phyloP scores from a whole-genome alignment of 2,329 filamentous ascomycete species.

The Exophiala spinifera region DNA sequence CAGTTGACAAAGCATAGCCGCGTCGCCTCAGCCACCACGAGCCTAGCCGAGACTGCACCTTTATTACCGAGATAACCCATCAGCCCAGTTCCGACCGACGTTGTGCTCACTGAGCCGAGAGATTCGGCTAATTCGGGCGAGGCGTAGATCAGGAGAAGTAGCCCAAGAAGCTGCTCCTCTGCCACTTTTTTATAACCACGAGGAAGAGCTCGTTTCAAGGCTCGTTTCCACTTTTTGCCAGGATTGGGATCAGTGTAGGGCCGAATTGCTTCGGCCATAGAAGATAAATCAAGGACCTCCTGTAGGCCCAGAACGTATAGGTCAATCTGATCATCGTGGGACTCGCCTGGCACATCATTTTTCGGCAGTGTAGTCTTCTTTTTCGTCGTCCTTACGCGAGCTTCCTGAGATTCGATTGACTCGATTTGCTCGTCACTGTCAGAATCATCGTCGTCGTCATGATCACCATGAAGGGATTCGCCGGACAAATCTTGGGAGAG shows the following conservation, averaged over 20 bases:
- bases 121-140: slow-evolving; percentile 71
- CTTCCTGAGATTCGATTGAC: slow-evolving; percentile 48
- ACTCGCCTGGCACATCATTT: slow-evolving; percentile 46
- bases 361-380: slow-evolving; percentile 45
- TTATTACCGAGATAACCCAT: slow-evolving; percentile 97
- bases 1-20: slow-evolving; percentile 86
- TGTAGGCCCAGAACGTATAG: slow-evolving; percentile 89
- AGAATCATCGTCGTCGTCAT: slow-evolving; percentile 23
- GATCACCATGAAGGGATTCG: slow-evolving; percentile 40
- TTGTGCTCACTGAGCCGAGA: slow-evolving; percentile 77
- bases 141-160: slow-evolving; percentile 81
- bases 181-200: slow-evolving; percentile 71
- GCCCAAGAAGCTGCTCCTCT: slow-evolving; percentile 79
- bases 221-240: slow-evolving; percentile 75
- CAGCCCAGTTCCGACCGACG: slow-evolving; percentile 80
- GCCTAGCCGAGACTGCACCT: slow-evolving; percentile 75
- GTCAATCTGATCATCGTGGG: slow-evolving; percentile 65
- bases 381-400: slow-evolving; percentile 36
- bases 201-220: slow-evolving; percentile 71
- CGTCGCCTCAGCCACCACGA: slow-evolving; percentile 87
- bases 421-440: slow-evolving; percentile 35
- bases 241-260: slow-evolving; percentile 70
- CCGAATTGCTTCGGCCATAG: slow-evolving; percentile 72
- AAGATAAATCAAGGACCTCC: slow-evolving; percentile 83
- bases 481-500: slow-evolving; percentile 62